Evolutionary conservation across 257 asterid species (phyloP).

Genomic region (Solanum phureja): DNA sequence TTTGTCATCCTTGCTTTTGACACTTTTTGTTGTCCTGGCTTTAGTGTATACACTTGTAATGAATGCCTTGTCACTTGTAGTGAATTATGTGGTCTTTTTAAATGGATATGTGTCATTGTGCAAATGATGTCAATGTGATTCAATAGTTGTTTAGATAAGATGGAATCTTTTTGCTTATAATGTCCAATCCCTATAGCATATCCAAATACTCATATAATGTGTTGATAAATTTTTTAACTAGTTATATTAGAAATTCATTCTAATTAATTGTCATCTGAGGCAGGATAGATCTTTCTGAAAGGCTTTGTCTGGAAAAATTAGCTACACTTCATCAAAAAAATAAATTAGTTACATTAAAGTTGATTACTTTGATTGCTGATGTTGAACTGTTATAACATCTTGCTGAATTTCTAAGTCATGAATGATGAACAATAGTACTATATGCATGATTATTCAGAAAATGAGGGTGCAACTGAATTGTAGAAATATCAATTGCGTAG

Average conservation of each 20-base stretch:
- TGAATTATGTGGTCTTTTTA: not conserved
- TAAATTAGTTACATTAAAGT: not conserved
- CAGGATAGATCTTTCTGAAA: not conserved
- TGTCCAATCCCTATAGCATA: not conserved
- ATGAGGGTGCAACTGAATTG: not conserved
- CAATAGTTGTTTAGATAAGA: not conserved
- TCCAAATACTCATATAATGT: not conserved
- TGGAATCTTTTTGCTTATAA: not conserved
- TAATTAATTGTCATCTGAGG: not conserved
- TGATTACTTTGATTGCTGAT: not conserved
- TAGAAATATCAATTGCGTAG: not conserved
- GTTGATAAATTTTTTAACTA: not conserved
- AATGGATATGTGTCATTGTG: not conserved
- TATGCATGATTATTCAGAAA: not conserved
- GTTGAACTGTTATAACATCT: not conserved
- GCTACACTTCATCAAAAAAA: not conserved
- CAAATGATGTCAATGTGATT: not conserved
- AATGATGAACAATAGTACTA: not conserved
- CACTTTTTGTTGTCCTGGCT: not conserved
- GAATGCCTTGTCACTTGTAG: not conserved
- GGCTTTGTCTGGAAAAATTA: not conserved
- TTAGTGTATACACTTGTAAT: not conserved
- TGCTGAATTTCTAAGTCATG: not conserved
- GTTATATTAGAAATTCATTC: not conserved
- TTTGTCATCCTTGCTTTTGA: not conserved